These are phyloP conservation scores for Gonapodya sp. DNA, from an alignment of 192 early-diverging fungal species.

Conservation along the genomic window DNA sequence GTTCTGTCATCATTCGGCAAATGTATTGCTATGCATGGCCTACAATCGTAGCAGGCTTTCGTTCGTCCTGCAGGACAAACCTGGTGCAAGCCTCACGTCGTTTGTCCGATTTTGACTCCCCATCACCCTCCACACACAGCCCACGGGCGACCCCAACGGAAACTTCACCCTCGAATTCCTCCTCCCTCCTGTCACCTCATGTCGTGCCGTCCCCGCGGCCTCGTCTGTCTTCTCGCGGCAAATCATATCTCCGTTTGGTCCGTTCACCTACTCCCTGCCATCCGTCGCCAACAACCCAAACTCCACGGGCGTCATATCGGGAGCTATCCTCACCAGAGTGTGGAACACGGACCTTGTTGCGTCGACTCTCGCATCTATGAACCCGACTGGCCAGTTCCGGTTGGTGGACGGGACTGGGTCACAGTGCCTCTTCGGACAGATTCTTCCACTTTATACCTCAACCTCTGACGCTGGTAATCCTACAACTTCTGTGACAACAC, in stretches of 20 bases:
- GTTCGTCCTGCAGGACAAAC: not conserved
- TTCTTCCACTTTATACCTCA: not conserved
- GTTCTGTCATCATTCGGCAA: not conserved
- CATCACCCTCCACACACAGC: not conserved
- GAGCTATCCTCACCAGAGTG: not conserved
- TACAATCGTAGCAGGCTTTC: not conserved
- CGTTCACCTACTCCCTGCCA: not conserved
- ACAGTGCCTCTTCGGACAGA: not conserved
- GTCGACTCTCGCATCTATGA: not conserved
- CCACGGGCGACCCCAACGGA: not conserved
- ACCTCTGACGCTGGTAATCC: not conserved
- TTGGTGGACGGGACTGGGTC: not conserved
- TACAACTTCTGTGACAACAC: not conserved
- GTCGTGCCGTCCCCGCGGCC: not conserved
- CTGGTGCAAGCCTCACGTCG: not conserved
- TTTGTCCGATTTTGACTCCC: too few species aligned
- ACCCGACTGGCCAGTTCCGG: not conserved
- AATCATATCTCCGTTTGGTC: not conserved
- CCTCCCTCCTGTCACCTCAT: not conserved
- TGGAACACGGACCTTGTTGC: not conserved
- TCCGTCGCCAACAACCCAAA: not conserved
- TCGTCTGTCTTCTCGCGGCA: not conserved
- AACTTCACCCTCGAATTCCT: not conserved
- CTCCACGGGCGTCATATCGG: not conserved
- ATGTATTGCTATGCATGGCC: too few species aligned